Evolutionary conservation across 2,329 filamentous ascomycete species (phyloP).

Genomic region (Emergomyces orientalis): DNA sequence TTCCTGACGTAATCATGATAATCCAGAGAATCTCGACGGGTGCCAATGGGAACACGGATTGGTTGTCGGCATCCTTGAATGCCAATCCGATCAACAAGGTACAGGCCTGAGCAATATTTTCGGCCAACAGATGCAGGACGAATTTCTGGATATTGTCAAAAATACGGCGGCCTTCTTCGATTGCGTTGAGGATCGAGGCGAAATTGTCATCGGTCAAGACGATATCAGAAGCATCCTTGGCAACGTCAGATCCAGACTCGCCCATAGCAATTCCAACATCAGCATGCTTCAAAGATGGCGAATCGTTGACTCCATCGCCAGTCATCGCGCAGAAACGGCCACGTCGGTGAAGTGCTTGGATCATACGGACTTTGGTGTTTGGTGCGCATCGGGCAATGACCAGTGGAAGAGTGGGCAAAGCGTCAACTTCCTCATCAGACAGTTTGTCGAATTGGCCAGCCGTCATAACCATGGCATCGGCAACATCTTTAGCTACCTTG

Average conservation of each 20-base stretch:
- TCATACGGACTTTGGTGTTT: conserved; percentile 73
- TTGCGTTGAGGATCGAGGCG: conserved; percentile 72
- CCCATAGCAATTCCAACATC: conserved; percentile 90
- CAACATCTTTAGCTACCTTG: conserved; percentile 51
- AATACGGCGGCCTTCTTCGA: conserved; percentile 74
- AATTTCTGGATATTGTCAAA: conserved; percentile 90
- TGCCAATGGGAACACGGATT: conserved; percentile 77
- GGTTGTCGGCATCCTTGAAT: conserved; percentile 61
- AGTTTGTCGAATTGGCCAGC: conserved; percentile 71
- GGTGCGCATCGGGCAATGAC: conserved; percentile 53
- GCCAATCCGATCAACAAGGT: conserved; percentile 70
- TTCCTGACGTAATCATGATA: conserved; percentile 82
- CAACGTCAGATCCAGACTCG: conserved; percentile 68
- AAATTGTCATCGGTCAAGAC: conserved; percentile 41
- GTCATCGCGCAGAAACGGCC: conserved; percentile 76
- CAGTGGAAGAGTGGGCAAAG: conserved; percentile 45
- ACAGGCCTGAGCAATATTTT: conserved; percentile 77
- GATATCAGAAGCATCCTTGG: conserved; percentile 58
- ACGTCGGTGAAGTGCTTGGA: conserved; percentile 51
- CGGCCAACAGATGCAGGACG: conserved; percentile 65
- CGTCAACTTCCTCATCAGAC: conserved; percentile 61
- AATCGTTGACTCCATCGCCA: conserved; percentile 81
- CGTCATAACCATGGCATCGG: conserved; percentile 62
- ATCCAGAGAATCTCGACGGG: conserved; percentile 88
- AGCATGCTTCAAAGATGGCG: conserved; percentile 67